These are phyloP conservation scores for Saccharum spontaneum DNA, from an alignment of 176 grass and related monocot species.

Conservation along the genomic window DNA sequence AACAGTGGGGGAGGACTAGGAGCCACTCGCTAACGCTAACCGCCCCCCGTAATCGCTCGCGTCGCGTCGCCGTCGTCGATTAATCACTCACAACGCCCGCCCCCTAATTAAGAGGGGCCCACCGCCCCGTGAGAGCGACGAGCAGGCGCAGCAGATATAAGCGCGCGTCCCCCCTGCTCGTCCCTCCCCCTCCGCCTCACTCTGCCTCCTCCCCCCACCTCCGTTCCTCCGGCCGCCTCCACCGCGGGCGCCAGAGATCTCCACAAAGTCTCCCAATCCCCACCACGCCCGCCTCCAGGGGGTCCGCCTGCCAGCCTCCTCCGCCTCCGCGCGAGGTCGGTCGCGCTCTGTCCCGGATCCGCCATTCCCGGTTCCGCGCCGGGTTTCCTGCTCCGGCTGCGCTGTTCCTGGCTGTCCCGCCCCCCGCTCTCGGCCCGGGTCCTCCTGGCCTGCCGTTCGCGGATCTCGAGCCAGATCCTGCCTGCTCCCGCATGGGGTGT, in stretches of 20 bases:
- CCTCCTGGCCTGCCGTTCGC: not conserved
- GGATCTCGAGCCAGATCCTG: constrained; percentile 26
- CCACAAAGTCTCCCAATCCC: not conserved
- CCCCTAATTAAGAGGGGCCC: not conserved
- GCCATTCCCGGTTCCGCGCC: constrained; percentile 3
- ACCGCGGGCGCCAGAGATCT: not conserved
- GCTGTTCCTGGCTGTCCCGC: constrained; percentile 5
- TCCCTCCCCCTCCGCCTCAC: not conserved
- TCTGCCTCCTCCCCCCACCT: not conserved
- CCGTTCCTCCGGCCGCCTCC: not conserved
- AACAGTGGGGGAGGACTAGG: not conserved
- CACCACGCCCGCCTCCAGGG: not conserved
- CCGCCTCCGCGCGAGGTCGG: not conserved
- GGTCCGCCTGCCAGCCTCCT: not conserved
- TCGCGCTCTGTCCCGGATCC: constrained; percentile 18
- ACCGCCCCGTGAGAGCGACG: constrained; percentile 13
- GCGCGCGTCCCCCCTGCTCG: not conserved
- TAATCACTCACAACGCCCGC: not conserved
- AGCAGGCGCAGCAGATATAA: not conserved
- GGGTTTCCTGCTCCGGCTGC: constrained; percentile 9
- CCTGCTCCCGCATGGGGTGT: constrained; percentile 22
- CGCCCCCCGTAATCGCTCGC: not conserved
- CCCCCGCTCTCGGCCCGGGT: not conserved
- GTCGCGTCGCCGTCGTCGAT: not conserved
- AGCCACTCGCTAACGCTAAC: not conserved